These are phyloP conservation scores for Lycium barbarum DNA, from an alignment of 257 asterid genomes.

Conservation along the genomic window DNA sequence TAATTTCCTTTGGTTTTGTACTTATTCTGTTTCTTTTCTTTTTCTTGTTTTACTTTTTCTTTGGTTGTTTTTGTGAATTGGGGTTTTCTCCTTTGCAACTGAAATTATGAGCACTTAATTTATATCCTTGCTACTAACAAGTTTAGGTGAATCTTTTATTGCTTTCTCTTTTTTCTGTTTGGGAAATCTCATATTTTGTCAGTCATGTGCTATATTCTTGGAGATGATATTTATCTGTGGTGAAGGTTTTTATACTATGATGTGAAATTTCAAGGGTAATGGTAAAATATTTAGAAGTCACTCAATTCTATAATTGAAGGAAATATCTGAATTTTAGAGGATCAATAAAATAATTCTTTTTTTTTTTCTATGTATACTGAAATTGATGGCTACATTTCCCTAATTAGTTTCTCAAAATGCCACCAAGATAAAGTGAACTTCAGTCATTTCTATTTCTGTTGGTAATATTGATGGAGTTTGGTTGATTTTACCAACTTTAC, in stretches of 20 bases:
- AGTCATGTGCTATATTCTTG: constrained; percentile 27
- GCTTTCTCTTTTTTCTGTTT: constrained; percentile 21
- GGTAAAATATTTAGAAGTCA: neutral
- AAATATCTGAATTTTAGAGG: neutral
- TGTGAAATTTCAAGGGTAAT: neutral
- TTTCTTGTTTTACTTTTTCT: neutral
- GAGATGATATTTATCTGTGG: constrained; percentile 38
- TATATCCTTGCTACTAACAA: constrained; percentile 24
- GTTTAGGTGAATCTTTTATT: neutral
- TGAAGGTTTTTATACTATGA: constrained; percentile 1
- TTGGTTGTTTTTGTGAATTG: constrained; percentile 22
- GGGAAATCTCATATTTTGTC: constrained; percentile 44
- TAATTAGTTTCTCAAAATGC: constrained; percentile 14
- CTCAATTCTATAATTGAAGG: neutral
- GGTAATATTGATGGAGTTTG: constrained; percentile 23
- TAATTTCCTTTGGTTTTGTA: constrained; percentile 29
- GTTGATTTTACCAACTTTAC: constrained; percentile 2
- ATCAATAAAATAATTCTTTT: neutral
- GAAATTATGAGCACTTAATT: constrained; percentile 27
- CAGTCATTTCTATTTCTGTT: neutral
- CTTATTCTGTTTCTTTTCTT: constrained; percentile 27
- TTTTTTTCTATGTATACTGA: neutral
- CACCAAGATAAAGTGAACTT: neutral
- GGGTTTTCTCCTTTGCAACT: neutral
- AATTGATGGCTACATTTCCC: neutral